Evolutionary conservation across 106 monocot species (phyloP).

Genomic region (Chionographis japonica): DNA sequence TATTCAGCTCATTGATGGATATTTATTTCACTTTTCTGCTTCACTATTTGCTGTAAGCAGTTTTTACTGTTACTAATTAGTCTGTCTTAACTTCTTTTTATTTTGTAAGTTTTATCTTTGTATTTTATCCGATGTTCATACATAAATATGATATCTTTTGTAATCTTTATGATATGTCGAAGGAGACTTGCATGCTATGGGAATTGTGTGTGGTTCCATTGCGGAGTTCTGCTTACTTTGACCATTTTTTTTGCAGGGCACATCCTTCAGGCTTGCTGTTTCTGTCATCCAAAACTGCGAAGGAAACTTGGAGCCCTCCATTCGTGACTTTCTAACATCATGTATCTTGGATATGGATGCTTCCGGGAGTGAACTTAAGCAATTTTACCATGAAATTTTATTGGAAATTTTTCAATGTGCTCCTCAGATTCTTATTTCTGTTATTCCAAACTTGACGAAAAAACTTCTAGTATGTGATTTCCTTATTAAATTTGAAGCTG

Average conservation of each 20-base stretch:
- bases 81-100: too few species aligned
- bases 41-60: too few species aligned
- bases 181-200: neutral
- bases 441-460: slow-evolving; percentile 65
- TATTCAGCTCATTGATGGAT: too few species aligned
- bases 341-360: slow-evolving; percentile 52
- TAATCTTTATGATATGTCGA: too few species aligned
- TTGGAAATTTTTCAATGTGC: slow-evolving; percentile 59
- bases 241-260: slow-evolving; percentile 40
- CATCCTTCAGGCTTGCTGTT: slow-evolving; percentile 66
- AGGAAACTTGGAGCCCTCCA: slow-evolving; percentile 49
- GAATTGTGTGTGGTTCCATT: neutral
- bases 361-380: slow-evolving; percentile 35
- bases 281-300: slow-evolving; percentile 61
- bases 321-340: slow-evolving; percentile 49
- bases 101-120: too few species aligned
- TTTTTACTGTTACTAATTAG: too few species aligned
- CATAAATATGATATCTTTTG: too few species aligned
- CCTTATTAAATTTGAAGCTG: neutral
- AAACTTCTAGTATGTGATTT: slow-evolving; percentile 69
- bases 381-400: slow-evolving; percentile 63
- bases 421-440: slow-evolving; percentile 61
- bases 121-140: too few species aligned
- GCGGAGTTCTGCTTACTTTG: neutral
- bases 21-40: too few species aligned